Conservation (phyloP, 139 green algal genomes). For the Limnomonas spitsbergensis region DNA sequence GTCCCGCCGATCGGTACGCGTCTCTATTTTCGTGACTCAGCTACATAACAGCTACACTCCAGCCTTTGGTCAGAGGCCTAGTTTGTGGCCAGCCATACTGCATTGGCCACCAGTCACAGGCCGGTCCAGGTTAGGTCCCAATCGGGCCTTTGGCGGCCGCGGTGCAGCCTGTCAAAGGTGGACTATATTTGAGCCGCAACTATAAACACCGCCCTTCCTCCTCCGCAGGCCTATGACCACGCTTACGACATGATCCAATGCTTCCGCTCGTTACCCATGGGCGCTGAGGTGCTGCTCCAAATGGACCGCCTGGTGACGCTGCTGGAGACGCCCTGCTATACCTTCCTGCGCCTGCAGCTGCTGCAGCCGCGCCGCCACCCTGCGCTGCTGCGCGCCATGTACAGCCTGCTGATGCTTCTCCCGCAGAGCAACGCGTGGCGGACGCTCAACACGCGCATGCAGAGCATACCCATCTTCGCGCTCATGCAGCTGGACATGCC, state of each 20-base stretch:
- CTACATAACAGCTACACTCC: too few relatives aligned
- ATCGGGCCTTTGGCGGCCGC: too few relatives aligned
- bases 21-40: too few relatives aligned
- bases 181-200: too few relatives aligned
- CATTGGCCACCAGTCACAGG: too few relatives aligned
- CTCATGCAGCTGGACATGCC: constrained; percentile 39
- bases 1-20: too few relatives aligned
- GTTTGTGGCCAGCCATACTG: too few relatives aligned
- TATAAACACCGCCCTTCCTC: background rate
- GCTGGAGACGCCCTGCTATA: constrained; percentile 90
- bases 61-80: too few relatives aligned
- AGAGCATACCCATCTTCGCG: constrained; percentile 45
- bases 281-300: constrained; percentile 69
- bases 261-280: constrained; percentile 55
- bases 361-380: constrained; percentile 71
- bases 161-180: too few relatives aligned
- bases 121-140: too few relatives aligned
- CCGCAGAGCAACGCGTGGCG: constrained; percentile 90
- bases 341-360: constrained; percentile 87
- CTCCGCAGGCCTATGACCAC: constrained; percentile 58
- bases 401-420: constrained; percentile 92
- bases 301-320: constrained; percentile 85
- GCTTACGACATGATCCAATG: constrained; percentile 53
- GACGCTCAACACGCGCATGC: constrained; percentile 69
- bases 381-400: constrained; percentile 71